phyloP scores from a whole-genome alignment of 2,329 filamentous ascomycete species.

The Fusarium sp. region DNA sequence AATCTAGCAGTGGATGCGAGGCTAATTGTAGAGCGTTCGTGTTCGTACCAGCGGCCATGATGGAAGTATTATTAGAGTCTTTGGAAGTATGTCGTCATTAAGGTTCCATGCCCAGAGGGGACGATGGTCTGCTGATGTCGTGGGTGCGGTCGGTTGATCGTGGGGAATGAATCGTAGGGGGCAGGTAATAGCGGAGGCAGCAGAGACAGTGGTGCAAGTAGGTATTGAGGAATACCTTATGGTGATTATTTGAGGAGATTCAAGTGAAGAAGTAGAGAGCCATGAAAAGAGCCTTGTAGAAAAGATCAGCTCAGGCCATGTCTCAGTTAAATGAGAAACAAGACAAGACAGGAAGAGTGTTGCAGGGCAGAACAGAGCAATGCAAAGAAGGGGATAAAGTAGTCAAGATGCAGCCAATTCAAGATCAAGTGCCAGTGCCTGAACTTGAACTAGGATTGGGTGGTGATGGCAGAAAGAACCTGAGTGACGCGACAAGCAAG shows the following conservation, averaged over 20 bases:
- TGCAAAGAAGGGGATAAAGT: too few species aligned
- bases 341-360: constrained; percentile 8
- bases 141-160: constrained; percentile 20
- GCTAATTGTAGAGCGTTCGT: constrained; percentile 24
- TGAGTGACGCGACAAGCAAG: constrained; percentile 44
- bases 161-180: constrained; percentile 21
- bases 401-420: constrained; percentile 23
- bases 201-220: background rate
- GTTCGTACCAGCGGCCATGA: constrained; percentile 47
- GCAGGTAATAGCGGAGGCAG: background rate
- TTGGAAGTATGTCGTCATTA: constrained; percentile 38
- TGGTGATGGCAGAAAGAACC: constrained; percentile 37
- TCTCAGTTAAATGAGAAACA: constrained; percentile 8
- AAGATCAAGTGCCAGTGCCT: constrained; percentile 7
- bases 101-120: constrained; percentile 39
- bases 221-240: background rate
- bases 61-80: constrained; percentile 35
- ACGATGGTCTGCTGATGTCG: constrained; percentile 28
- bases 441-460: constrained; percentile 28
- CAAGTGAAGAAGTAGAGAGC: constrained; percentile 18
- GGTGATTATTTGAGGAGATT: background rate
- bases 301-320: constrained; percentile 21
- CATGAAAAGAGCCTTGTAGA: constrained; percentile 12
- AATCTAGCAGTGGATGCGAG: background rate
- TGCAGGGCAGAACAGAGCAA: constrained; percentile 13